Evolutionary conservation across 2,329 filamentous ascomycete genomes (phyloP), one percentile per base, ranked within the genome.

Genomic region (Paracoccidioides brasiliensis): DNA sequence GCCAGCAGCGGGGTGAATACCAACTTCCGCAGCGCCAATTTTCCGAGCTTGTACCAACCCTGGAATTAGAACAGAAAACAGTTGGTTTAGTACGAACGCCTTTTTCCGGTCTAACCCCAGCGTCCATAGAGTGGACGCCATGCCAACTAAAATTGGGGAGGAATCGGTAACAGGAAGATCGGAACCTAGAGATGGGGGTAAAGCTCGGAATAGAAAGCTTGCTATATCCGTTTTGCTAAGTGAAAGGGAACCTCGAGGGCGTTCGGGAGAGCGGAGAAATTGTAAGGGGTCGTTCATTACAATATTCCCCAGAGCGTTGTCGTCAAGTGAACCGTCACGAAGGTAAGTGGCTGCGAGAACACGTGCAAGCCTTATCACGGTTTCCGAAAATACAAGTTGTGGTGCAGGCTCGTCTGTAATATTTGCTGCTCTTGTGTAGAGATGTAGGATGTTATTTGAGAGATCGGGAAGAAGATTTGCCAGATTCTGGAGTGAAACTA

Each of bases 21-120:
- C 93, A 64, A 93, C 88, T 66, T 97, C 93, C n/a, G 93, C 90
- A 43, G 93, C 93, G 37, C 91, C 91, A 50, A 91, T 80, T 49
- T 94, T 96, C 42, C 93, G 81, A 14, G 93, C 93, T 70, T 96
- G 89, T 4, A 95, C 85, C 7, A 98, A 77, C 2, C 88, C 90
- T 38, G 84, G 85, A 53, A 94, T 88, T 43, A 97, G 77, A 14
- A 90, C 83, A 3, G 84, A 85, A 7, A 98, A 79, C 52, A 97
- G 78, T 65, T 96, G 90, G 62, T 88, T 84, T 63, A 95, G 79
- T 0, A 96, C 82, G 72, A 97, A 86, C 4, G 88, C 90, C 70
- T 94, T 95, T 72, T 96, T 97, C 56, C 93, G 81, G 57, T 90
- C 82, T 58, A 91, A 80, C 0, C 88, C 88, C 6, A 98, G 72